A percentile compares a stretch with the other conserved stretches of the same genome.
phyloP scores from a whole-genome alignment of 2,329 filamentous ascomycete genomes.

The Ceratocystis colombiana region DNA sequence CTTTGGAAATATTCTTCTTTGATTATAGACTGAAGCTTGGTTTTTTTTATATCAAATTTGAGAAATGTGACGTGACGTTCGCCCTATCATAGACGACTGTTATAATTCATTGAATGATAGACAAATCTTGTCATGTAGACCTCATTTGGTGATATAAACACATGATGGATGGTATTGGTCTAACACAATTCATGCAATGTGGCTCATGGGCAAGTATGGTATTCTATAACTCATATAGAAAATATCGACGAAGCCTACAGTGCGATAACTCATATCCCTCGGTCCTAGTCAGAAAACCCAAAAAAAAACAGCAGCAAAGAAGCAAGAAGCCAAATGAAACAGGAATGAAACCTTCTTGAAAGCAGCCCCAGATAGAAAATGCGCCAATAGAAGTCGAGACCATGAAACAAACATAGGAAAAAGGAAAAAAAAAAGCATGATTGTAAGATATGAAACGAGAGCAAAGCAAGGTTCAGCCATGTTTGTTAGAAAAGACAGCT shows the following conservation, averaged over 20 bases:
- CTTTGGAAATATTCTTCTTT: background rate
- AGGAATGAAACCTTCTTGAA: background rate
- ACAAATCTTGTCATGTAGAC: background rate
- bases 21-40: conserved; percentile 12
- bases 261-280: too few relatives aligned
- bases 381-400: background rate
- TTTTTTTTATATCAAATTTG: background rate
- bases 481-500: background rate
- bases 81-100: background rate
- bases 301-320: background rate
- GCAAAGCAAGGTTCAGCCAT: background rate
- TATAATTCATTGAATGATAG: background rate
- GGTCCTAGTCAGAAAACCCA: background rate
- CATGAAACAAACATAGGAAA: background rate
- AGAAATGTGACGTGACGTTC: background rate
- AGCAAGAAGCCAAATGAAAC: background rate
- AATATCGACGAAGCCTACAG: background rate
- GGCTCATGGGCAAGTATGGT: background rate
- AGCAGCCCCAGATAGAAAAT: background rate
- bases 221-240: background rate
- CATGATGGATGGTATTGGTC: background rate
- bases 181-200: background rate
- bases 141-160: background rate
- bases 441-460: background rate
- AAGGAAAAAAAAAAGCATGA: background rate